phyloP scores from a whole-genome alignment of 2,329 filamentous ascomycete genomes.

The Aspergillus pseudoglaucus region DNA sequence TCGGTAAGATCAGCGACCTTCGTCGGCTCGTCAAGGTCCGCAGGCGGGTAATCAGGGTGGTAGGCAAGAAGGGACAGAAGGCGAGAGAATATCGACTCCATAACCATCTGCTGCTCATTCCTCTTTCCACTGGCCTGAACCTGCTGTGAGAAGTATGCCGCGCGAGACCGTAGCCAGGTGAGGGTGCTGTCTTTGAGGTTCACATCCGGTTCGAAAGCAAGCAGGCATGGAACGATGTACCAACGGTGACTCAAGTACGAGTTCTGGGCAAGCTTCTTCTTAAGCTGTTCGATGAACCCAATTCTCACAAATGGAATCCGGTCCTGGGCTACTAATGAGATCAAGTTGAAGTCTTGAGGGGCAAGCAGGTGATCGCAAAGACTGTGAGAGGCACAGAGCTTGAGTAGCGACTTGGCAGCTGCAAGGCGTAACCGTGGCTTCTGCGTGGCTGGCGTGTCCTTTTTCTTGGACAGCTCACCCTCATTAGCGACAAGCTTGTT shows the following conservation, averaged over 20 bases:
- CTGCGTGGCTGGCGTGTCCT: conserved; percentile 70
- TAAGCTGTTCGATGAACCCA: conserved; percentile 75
- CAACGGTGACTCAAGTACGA: conserved; percentile 74
- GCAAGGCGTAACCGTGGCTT: conserved; percentile 73
- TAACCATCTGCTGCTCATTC: conserved; percentile 52
- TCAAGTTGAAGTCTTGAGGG: conserved; percentile 68
- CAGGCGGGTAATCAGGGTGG: conserved; percentile 71
- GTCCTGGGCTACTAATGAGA: conserved; percentile 79
- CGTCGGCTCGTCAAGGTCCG: conserved; percentile 30
- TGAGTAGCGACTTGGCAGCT: conserved; percentile 74
- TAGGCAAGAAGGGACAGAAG: conserved; percentile 84
- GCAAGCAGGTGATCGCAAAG: conserved; percentile 68
- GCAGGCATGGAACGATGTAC: conserved; percentile 82
- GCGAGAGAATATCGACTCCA: conserved; percentile 76
- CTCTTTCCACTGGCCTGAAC: conserved; percentile 30
- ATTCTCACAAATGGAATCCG: conserved; percentile 64
- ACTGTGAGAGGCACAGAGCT: conserved; percentile 69
- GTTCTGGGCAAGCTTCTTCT: conserved; percentile 56
- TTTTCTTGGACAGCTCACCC: conserved; percentile 71
- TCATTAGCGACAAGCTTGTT: conserved; percentile 67
- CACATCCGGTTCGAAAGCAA: conserved; percentile 79
- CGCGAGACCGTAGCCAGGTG: conserved; percentile 83
- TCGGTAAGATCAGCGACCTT: conserved; percentile 61
- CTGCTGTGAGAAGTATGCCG: conserved; percentile 55
- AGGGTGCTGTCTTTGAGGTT: conserved; percentile 67